phyloP scores from a whole-genome alignment of 192 early-diverging fungal genomes.

The Coemansia sp. region DNA sequence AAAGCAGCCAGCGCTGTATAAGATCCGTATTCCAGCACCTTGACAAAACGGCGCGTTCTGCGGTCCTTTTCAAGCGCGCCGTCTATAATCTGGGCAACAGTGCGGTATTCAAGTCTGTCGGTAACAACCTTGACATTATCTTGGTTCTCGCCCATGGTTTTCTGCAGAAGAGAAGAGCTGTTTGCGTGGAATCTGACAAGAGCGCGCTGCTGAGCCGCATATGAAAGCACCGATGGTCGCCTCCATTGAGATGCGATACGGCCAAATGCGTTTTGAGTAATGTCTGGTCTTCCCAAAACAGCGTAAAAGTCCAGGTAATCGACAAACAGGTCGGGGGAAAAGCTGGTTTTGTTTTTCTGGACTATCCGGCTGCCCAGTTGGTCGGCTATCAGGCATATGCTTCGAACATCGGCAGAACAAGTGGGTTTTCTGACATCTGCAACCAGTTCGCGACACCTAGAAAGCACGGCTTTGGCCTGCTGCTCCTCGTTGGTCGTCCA shows the following conservation, averaged over 20 bases:
- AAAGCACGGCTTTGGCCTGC: background rate
- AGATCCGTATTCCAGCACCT: constrained; percentile 23
- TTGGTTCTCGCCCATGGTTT: constrained; percentile 4
- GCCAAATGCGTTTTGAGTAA: constrained; percentile 29
- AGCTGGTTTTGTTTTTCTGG: background rate
- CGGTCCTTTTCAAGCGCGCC: constrained; percentile 21
- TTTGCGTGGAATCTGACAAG: constrained; percentile 19
- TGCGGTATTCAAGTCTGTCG: background rate
- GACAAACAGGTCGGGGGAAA: constrained; percentile 1
- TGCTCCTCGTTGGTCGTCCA: constrained; percentile 2
- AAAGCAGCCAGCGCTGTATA: constrained; percentile 15
- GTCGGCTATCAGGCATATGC: constrained; percentile 27
- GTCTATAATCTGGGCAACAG: constrained; percentile 17
- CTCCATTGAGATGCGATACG: constrained; percentile 19
- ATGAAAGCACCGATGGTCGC: constrained; percentile 14
- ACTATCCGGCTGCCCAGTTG: constrained; percentile 15
- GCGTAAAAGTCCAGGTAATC: constrained; percentile 45
- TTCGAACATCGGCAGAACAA: background rate
- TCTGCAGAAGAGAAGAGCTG: constrained; percentile 2
- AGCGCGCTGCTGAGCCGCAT: constrained; percentile 32
- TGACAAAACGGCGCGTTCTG: constrained; percentile 12
- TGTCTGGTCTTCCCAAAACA: constrained; percentile 36
- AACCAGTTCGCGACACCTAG: constrained; percentile 8
- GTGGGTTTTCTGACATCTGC: background rate
- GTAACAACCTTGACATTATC: constrained; percentile 1